These are phyloP conservation scores for Manihot esculenta DNA, from an alignment of 441 rosid species.

Conservation along the genomic window DNA sequence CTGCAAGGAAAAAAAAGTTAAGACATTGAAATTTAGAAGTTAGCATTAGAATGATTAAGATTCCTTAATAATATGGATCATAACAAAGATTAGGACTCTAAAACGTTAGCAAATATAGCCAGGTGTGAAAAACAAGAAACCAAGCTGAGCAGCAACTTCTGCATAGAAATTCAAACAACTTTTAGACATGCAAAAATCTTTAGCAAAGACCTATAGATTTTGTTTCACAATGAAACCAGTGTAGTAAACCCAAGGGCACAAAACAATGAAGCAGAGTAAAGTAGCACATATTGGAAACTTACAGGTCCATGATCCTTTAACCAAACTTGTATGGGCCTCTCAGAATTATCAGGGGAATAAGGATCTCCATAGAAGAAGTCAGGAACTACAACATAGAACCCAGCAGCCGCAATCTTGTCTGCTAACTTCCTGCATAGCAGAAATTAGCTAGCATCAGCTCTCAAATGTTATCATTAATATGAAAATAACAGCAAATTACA, in stretches of 20 bases:
- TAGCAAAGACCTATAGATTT: neutral
- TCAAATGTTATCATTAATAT: neutral
- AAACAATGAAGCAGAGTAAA: neutral
- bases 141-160: neutral
- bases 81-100: neutral
- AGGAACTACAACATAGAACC: constrained; percentile 64
- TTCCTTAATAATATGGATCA: neutral
- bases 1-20: constrained; percentile 26
- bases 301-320: constrained; percentile 51
- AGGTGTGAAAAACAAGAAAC: neutral
- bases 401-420: constrained; percentile 65
- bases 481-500: neutral
- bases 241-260: neutral
- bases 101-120: too few species aligned
- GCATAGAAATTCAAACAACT: neutral
- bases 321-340: constrained; percentile 43
- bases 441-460: constrained; percentile 3
- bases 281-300: constrained; percentile 25
- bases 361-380: constrained; percentile 74
- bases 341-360: constrained; percentile 34
- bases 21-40: neutral
- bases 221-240: neutral
- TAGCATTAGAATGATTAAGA: neutral
- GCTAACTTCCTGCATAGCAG: constrained; percentile 47
- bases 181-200: neutral